Base-by-base conservation (phyloP, 2,329 filamentous ascomycete species). In the Sporothrix pseudoabietina region DNA sequence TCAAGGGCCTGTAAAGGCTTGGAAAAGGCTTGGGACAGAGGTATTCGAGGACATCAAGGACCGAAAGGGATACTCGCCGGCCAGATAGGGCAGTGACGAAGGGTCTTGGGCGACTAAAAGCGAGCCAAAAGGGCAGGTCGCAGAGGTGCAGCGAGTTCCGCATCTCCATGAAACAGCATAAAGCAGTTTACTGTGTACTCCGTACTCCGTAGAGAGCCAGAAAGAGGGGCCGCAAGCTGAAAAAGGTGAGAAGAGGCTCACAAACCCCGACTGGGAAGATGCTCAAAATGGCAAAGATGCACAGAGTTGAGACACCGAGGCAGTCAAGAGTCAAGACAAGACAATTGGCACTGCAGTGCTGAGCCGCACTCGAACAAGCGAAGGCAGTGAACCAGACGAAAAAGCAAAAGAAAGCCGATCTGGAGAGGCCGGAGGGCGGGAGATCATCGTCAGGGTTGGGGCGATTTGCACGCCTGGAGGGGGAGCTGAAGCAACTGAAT, bases 391-490 rank as follows among this genome's bases (percentile, higher is more conserved):
- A 65, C 44, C 35, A 41, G 16, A 57, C 30, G n/a, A 26, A 30
- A 65, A 30, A 65, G 47, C 65, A 69, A 61, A 71, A 26, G 30
- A 22, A 12, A 22, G 61, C 22, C 30, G 70, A 65, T 52, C 57
- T 52, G 70, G 57, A 57, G 61, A 47, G 44, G 59, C 12, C 57
- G 4, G 68, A 52, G 39, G 61, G 39, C 72, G 72, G 69, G 72
- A 74, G 72, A 74, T 74, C 69, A 61, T 69, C 72, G 61, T 74
- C 54, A 69, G 72, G 69, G 69, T 71, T 71, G 63, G 65, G 70
- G 39, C 69, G 66, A 44, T 59, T 71, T 70, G 49, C 69, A 39
- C 35, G 69, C 52, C 66, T 39, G 12, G 30, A 54, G 69, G 55
- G 35, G 61, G 61, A 66, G 39, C 61, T 47, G 61, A n/a, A 44